Base-by-base conservation (phyloP, 225 moss, liverwort and hornwort genomes). In the Takakia lepidozioides region DNA sequence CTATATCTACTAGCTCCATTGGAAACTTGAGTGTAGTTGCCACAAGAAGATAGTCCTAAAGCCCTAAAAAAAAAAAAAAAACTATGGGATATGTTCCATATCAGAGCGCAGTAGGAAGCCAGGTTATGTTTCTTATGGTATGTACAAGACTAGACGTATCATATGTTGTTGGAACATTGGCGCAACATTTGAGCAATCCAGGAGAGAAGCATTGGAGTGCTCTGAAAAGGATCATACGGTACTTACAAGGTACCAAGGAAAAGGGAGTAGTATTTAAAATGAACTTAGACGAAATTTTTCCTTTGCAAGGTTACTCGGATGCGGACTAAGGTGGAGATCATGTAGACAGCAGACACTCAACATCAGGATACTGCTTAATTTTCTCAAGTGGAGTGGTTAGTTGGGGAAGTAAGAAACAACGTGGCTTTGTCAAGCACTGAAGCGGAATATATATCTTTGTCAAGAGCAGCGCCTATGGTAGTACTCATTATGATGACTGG, bases 61-160 rank as follows among this genome's bases (percentile, higher is more conserved):
- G 16, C n/a, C 7, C 5, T 16, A 5, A n/a, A 43, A 21, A n/a
- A 43, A 5, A 43, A 43, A 7, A 5, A 43, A n/a, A 6, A n/a
- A n/a, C n/a, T 16, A 21, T 43, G n/a, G 8, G 5, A 6, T 5
- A 7, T n/a, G 8, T 43, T 43, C 43, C n/a, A 16, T 1, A 49
- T 27, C 3, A 49, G 14, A 25, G 23, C 18, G 49, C 17, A 8
- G 14, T 15, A 28, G 49, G 49, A 0, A 9, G 11, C 27, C 27
- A n/a, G n/a, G n/a, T 49, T 6, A 49, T 2, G 49, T 49, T 0
- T 9, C 6, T 27, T 13, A 27, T 28, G 49, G 25, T 49, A 14
- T 27, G 25, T 27, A 49, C 49, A 27, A 25, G 49, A 18, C 49
- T 32, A 27, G 51, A 32, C 19, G 16, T 30, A 8, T 16, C 29